Conservation (phyloP, 2,329 filamentous ascomycete species). For the Drechslerella coelobrocha region DNA sequence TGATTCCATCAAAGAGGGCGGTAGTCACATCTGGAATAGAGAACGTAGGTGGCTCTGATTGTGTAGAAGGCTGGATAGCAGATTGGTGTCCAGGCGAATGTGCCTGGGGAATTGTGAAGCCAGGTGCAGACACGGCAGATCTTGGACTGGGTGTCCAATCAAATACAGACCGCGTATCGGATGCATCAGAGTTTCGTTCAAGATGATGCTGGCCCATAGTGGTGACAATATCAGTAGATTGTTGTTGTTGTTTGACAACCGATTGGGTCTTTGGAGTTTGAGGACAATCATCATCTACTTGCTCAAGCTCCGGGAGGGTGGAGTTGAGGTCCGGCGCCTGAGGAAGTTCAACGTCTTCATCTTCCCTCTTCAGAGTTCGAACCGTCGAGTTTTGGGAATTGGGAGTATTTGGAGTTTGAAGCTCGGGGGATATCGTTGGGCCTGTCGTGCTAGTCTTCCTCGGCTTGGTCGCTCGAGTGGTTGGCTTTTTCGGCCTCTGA, state of each 20-base stretch:
- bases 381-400: too few species aligned
- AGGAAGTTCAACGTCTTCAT: too few species aligned
- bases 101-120: neutral
- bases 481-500: neutral
- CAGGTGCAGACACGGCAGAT: neutral
- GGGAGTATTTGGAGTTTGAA: too few species aligned
- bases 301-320: too few species aligned
- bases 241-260: neutral
- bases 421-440: neutral
- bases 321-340: too few species aligned
- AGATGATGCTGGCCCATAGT: neutral
- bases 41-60: neutral
- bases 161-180: slow-evolving; percentile 14
- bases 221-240: neutral
- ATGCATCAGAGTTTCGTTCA: slow-evolving; percentile 11
- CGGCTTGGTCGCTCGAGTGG: too few species aligned
- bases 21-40: neutral
- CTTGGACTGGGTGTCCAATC: slow-evolving; percentile 29
- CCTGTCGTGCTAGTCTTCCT: neutral
- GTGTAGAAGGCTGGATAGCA: neutral
- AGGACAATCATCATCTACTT: too few species aligned
- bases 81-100: neutral
- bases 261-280: too few species aligned
- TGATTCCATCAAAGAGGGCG: neutral
- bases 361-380: too few species aligned